Percentiles rank a stretch among this genome's conserved stretches.
phyloP scores from a whole-genome alignment of 2,329 filamentous ascomycete genomes.

The Penicillium sp. region DNA sequence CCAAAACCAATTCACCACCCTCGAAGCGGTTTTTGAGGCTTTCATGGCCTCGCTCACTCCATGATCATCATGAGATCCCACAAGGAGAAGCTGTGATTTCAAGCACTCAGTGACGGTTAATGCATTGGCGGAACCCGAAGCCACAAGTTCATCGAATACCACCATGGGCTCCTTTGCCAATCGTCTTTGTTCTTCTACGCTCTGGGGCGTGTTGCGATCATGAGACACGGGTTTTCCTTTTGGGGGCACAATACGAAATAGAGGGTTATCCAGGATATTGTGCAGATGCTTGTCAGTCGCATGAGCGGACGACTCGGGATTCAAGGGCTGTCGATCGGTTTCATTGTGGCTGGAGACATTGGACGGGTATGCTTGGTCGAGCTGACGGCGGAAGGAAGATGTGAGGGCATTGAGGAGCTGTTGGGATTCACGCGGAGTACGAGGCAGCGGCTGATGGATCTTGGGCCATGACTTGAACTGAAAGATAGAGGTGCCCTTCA shows the following conservation, averaged over 20 bases:
- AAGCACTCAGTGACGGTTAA: conserved; percentile 28
- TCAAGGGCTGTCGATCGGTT: conserved; percentile 17
- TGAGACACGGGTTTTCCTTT: conserved; percentile 15
- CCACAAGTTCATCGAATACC: conserved; percentile 37
- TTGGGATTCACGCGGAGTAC: conserved; percentile 54
- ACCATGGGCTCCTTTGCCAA: conserved; percentile 32
- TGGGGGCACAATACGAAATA: conserved; percentile 37
- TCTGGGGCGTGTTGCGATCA: conserved; percentile 10
- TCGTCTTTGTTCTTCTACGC: conserved; percentile 17
- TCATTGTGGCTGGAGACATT: conserved; percentile 15
- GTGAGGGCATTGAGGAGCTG: conserved; percentile 58
- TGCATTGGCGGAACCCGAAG: conserved; percentile 33
- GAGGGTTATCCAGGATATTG: conserved; percentile 39
- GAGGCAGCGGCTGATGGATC: conserved; percentile 49
- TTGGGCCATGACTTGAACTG: conserved; percentile 50
- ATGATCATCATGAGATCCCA: conserved; percentile 19
- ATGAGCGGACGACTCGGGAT: conserved; percentile 28
- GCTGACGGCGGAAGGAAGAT: conserved; percentile 58
- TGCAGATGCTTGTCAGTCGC: conserved; percentile 38
- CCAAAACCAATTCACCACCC: conserved; percentile 39
- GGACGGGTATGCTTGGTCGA: conserved; percentile 55
- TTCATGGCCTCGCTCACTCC: conserved; percentile 29
- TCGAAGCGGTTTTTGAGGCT: conserved; percentile 31
- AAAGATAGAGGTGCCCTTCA: conserved; percentile 50
- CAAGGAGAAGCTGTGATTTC: conserved; percentile 30